Evolutionary conservation across 1,284 basidiomycete genomes (phyloP), one percentile per base, ranked within the genome.

Genomic region (Austropuccinia psidii): DNA sequence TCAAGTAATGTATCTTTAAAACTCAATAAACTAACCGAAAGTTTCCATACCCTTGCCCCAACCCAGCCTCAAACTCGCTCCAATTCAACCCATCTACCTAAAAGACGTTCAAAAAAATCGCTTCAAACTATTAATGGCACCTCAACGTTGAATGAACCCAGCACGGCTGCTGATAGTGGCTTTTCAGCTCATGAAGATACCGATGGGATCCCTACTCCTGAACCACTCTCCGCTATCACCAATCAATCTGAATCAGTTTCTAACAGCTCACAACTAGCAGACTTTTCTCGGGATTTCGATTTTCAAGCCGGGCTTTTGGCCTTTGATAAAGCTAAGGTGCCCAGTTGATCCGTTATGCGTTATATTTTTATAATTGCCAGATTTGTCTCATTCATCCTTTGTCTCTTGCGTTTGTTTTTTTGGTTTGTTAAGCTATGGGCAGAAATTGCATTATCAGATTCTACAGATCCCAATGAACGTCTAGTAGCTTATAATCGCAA

Each of bases 291-390:
- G 55, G 68, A 72, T 60, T 72, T 72, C 27, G 68, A 72, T 35
- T 72, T 72, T 50, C 68, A 72, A 62, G 68, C 68, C 31, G 68
- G 68, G 8, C 21, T 72, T 41, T 41, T 58, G 47, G 68, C 68
- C 9, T 72, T 72, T 33, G 68, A 72, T 72, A 72, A 72, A 39
- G 68, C 68, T 45, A 72, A 72, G 58, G 68, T 72, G 45, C 11
- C 45, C 31, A 15, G 4, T 66, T 33, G 4, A n/a, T 43, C 24
- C 24, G 8, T 17, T 29, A 4, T 31, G 11, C 15, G 2, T 37
- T 45, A 1, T 61, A 29, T 50, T 17, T 35, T 50, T n/a, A 15
- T 39, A n/a, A n/a, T n/a, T n/a, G n/a, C n/a, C n/a, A n/a, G n/a
- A n/a, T n/a, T n/a, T n/a, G n/a, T 61, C 35, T 31, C 17, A 21